Evolutionary conservation across 371 early-diverging fungal genomes (phyloP), one percentile per base, ranked within the genome.

Genomic region (Mortierella sp.): DNA sequence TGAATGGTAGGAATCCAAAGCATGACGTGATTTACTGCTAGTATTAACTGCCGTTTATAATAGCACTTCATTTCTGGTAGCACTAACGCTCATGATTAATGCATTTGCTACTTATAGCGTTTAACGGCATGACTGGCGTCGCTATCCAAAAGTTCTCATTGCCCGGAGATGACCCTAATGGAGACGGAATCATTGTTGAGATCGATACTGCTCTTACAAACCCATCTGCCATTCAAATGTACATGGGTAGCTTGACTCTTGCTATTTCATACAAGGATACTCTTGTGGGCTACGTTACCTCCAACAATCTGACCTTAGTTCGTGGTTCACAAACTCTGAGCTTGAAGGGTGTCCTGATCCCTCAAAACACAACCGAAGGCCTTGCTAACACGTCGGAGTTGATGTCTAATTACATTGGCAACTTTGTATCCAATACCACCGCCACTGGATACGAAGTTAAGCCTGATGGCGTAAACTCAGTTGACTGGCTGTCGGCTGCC

Each of bases 141-240:
- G 84, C 68, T 16, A 87, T 91, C 66, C 80, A 84, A 59, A 85
- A 86, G 48, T 90, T 91, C 83, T 71, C 88, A 36, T 71, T 89
- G 36, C 91, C 91, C 52, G 81, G 83, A 28, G 89, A 89, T 74
- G 87, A 83, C 69, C 86, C 87, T 11, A 67, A 73, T 16, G 90
- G 90, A 61, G 70, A 63, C 22, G 91, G 91, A 71, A 89, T 91
- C 72, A 47, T 77, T 45, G 76, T 91, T 62, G 84, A 87, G 53
- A 84, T 91, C n/a, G 87, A 86, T 28, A 91, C 90, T 45, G 69
- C 80, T 15, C 65, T 91, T 28, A 83, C 70, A 48, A 87, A 87
- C 72, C 90, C 90, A 55, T 91, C 90, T 32, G 86, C 91, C 63
- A 83, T 91, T 67, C 87, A 88, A 21, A 87, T 91, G 43, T 85